Evolutionary conservation across 2,329 filamentous ascomycete genomes (phyloP).

Genomic region (Cladobotryum mycophilum): DNA sequence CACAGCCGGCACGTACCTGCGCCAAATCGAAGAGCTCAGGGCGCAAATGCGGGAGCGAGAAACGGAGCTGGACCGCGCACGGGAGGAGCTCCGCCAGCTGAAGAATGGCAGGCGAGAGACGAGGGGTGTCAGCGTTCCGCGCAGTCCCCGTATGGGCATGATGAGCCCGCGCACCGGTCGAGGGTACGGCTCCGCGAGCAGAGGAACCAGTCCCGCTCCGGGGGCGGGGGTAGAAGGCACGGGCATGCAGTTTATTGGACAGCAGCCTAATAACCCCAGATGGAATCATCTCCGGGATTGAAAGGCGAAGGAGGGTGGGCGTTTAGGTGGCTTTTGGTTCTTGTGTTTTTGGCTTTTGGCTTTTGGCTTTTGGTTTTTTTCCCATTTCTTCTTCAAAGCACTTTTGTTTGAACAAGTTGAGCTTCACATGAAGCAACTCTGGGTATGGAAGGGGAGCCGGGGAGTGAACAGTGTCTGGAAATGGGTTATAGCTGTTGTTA

Average conservation of each 20-base stretch:
- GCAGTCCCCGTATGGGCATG: conserved; percentile 48
- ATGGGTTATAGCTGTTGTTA: too few species aligned
- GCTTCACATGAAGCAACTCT: background rate
- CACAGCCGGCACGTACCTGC: conserved; percentile 28
- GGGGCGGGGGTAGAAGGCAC: conserved; percentile 27
- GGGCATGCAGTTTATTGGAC: conserved; percentile 35
- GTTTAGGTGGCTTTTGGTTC: background rate
- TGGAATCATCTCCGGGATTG: conserved; percentile 39
- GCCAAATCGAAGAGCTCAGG: conserved; percentile 36
- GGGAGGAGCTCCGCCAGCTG: conserved; percentile 42
- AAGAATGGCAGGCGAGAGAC: conserved; percentile 50
- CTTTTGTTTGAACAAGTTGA: background rate
- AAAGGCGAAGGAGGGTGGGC: background rate
- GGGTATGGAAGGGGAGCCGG: background rate
- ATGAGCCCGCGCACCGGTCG: conserved; percentile 43
- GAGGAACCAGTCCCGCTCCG: conserved; percentile 44
- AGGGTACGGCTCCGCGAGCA: conserved; percentile 35
- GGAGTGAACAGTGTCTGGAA: background rate
- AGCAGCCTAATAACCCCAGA: conserved; percentile 33
- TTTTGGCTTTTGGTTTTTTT: conserved; percentile 1
- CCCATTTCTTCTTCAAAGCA: conserved; percentile 5
- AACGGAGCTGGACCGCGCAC: conserved; percentile 39
- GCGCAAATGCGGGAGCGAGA: conserved; percentile 44
- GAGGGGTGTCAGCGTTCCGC: conserved; percentile 49
- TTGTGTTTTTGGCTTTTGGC: background rate